A percentile compares a stretch with the other conserved stretches of the same genome.
These are phyloP conservation scores for Peronospora destructor DNA, from an alignment of 352 stramenopile species.

Conservation along the genomic window DNA sequence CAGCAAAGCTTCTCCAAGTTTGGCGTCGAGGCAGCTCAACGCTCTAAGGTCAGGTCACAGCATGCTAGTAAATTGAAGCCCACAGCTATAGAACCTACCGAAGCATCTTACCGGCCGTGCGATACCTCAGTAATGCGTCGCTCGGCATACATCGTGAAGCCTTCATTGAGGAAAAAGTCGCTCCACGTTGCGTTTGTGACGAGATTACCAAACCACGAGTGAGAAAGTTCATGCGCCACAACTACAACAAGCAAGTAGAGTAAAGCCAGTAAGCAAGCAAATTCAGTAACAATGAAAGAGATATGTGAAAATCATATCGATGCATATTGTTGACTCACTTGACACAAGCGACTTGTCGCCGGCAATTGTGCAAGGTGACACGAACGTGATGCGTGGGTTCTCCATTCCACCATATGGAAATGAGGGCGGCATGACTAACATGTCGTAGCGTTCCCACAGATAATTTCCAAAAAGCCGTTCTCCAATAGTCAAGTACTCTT, in stretches of 20 bases:
- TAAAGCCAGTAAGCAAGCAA: background rate
- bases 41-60: slow-evolving; percentile 18
- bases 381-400: slow-evolving; percentile 87
- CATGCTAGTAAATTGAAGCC: background rate
- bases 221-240: slow-evolving; percentile 76
- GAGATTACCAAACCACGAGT: slow-evolving; percentile 83
- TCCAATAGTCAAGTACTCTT: slow-evolving; percentile 65
- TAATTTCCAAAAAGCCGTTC: slow-evolving; percentile 80
- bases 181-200: slow-evolving; percentile 83
- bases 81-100: background rate
- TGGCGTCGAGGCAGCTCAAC: slow-evolving; percentile 63
- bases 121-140: slow-evolving; percentile 56
- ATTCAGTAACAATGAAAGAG: background rate
- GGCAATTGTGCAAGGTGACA: slow-evolving; percentile 70
- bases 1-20: slow-evolving; percentile 60
- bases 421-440: slow-evolving; percentile 81
- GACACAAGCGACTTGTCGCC: slow-evolving; percentile 74
- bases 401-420: slow-evolving; percentile 99
- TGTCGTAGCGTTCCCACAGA: slow-evolving; percentile 77
- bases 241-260: slow-evolving; percentile 24
- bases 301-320: background rate
- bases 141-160: slow-evolving; percentile 85
- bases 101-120: slow-evolving; percentile 44
- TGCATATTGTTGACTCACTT: slow-evolving; percentile 25
- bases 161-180: slow-evolving; percentile 86